Conservation (phyloP, 129 eudicot species). For the Smallanthus sonchifolius region DNA sequence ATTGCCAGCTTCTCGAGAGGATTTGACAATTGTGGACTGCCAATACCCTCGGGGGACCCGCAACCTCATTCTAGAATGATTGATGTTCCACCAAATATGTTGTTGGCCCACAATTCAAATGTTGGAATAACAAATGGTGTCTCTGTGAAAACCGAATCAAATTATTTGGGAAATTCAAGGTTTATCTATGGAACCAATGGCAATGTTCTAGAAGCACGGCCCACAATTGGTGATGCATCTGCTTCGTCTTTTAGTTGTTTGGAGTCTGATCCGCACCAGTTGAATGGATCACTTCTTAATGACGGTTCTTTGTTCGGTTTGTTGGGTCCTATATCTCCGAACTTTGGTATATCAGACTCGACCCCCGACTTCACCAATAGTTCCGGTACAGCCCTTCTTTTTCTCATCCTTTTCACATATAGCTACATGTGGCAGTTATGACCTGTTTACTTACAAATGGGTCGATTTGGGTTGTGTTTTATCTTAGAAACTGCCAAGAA, state of each 20-base stretch:
- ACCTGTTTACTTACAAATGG: not conserved
- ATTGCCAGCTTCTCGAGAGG: slow-evolving; percentile 46
- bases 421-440: not conserved
- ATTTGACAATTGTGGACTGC: slow-evolving; percentile 45
- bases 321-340: slow-evolving; percentile 51
- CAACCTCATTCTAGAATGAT: slow-evolving; percentile 36
- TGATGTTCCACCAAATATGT: slow-evolving; percentile 42
- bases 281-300: slow-evolving; percentile 58
- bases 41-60: slow-evolving; percentile 40
- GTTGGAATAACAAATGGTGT: slow-evolving; percentile 51
- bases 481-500: not conserved
- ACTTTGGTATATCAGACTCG: slow-evolving; percentile 56
- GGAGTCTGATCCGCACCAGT: slow-evolving; percentile 61
- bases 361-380: slow-evolving; percentile 47
- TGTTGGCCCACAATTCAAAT: slow-evolving; percentile 52
- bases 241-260: slow-evolving; percentile 58
- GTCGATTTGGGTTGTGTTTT: not conserved
- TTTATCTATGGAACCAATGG: slow-evolving; percentile 48
- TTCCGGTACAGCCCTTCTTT: slow-evolving; percentile 43
- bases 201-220: slow-evolving; percentile 43
- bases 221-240: slow-evolving; percentile 54
- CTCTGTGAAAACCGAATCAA: slow-evolving; percentile 61
- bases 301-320: slow-evolving; percentile 52
- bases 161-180: slow-evolving; percentile 47
- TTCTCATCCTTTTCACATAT: slow-evolving; percentile 22